Conservation (phyloP, 1,139 yeast genomes). For the Diutina ranongensis region DNA sequence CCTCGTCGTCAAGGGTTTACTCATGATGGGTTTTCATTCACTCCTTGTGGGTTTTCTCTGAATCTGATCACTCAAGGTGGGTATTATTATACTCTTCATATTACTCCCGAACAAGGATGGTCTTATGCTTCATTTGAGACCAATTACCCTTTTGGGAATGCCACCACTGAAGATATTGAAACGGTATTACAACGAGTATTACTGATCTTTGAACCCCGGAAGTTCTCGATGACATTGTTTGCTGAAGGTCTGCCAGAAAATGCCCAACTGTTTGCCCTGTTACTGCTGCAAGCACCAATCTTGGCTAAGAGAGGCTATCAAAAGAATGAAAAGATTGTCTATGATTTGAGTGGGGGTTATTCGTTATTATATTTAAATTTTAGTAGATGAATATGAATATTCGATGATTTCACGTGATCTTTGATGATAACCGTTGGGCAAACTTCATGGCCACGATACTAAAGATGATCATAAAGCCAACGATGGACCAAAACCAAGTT, state of each 20-base stretch:
- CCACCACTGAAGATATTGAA: conserved; percentile 27
- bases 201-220: conserved; percentile 59
- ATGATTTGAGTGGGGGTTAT: conserved; percentile 49
- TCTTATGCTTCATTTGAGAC: conserved; percentile 95
- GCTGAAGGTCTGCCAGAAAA: conserved; percentile 30
- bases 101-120: conserved; percentile 91
- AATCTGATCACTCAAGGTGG: conserved; percentile 57
- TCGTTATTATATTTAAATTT: conserved; percentile 36
- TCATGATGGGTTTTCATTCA: conserved; percentile 84
- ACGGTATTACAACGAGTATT: conserved; percentile 49
- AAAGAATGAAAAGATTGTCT: conserved; percentile 56
- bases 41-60: conserved; percentile 95
- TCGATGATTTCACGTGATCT: no score
- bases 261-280: conserved; percentile 23
- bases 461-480: conserved; percentile 24
- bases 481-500: conserved; percentile 61
- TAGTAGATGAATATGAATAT: conserved; percentile 4
- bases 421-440: neutral
- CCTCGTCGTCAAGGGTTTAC: conserved; percentile 17
- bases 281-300: conserved; percentile 21
- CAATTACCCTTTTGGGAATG: conserved; percentile 46
- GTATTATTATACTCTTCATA: conserved; percentile 81
- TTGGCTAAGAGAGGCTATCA: conserved; percentile 41
- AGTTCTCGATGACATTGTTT: conserved; percentile 65
- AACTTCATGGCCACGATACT: conserved; percentile 22